phyloP scores from a whole-genome alignment of 176 grass and related monocot genomes.

The Canna indica region DNA sequence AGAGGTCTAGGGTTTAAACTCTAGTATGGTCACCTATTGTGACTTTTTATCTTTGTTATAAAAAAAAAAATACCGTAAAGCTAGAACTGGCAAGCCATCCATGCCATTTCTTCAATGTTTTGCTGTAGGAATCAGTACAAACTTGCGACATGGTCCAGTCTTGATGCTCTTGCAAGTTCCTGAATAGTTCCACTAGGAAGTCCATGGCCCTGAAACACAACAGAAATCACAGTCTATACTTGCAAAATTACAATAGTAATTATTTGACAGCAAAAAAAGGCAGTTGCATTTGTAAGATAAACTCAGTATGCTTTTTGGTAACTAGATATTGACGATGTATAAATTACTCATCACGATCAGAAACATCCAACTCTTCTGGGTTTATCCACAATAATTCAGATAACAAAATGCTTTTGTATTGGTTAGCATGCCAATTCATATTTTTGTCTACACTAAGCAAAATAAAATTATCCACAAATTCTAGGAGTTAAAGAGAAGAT shows the following conservation, averaged over 20 bases:
- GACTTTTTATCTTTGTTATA: too few relatives aligned
- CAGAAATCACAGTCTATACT: conserved; percentile 12
- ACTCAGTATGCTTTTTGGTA: neutral
- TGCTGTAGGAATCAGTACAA: conserved; percentile 83
- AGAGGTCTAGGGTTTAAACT: too few relatives aligned
- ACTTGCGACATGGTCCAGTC: conserved; percentile 84
- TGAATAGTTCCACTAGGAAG: conserved; percentile 86
- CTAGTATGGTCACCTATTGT: too few relatives aligned
- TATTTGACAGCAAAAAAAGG: too few relatives aligned
- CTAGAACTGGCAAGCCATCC: conserved; percentile 92
- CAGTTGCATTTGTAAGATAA: neutral
- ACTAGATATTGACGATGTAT: neutral
- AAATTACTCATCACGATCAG: neutral
- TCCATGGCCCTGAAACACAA: conserved; percentile 69
- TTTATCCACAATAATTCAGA: neutral
- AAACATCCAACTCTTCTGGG: neutral
- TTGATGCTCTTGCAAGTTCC: conserved; percentile 69
- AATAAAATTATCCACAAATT: too few relatives aligned
- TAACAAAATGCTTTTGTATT: neutral
- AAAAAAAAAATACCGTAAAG: conserved; percentile 67
- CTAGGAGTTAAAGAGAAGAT: neutral
- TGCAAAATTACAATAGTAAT: neutral
- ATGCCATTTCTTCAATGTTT: conserved; percentile 96
- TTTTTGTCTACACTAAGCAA: too few relatives aligned
- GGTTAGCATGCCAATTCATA: too few relatives aligned